Evolutionary conservation across 2,329 filamentous ascomycete genomes (phyloP).

Genomic region (Grosmannia huntii): DNA sequence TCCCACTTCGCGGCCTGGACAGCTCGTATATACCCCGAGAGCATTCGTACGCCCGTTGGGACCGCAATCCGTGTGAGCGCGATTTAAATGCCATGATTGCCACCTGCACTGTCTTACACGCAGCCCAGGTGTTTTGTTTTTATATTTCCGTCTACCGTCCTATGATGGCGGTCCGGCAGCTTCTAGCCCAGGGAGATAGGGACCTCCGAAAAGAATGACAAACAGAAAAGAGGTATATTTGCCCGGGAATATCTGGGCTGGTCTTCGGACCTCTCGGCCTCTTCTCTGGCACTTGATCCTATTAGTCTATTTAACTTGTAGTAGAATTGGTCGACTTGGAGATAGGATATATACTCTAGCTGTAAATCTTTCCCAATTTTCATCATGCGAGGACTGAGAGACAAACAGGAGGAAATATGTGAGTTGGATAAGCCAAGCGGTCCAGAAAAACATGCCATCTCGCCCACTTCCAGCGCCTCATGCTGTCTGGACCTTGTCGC

Average conservation of each 20-base stretch:
- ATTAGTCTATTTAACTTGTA: neutral
- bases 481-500: conserved; percentile 7
- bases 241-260: neutral
- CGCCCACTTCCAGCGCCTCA: neutral
- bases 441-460: neutral
- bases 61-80: neutral
- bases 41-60: too few relatives aligned
- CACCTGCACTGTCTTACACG: neutral
- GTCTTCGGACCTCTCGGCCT: neutral
- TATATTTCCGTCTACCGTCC: neutral
- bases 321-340: neutral
- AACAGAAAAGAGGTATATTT: too few relatives aligned
- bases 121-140: neutral
- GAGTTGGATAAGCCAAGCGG: neutral
- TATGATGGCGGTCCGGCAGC: neutral
- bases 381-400: neutral
- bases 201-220: too few relatives aligned
- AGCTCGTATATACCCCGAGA: too few relatives aligned
- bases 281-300: neutral
- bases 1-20: too few relatives aligned
- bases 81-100: neutral
- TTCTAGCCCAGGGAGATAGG: neutral
- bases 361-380: conserved; percentile 3
- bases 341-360: neutral
- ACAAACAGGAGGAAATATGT: neutral